Evolutionary conservation across 768 basidiomycete species (phyloP).

Genomic region (Coprinopsis cinerea): DNA sequence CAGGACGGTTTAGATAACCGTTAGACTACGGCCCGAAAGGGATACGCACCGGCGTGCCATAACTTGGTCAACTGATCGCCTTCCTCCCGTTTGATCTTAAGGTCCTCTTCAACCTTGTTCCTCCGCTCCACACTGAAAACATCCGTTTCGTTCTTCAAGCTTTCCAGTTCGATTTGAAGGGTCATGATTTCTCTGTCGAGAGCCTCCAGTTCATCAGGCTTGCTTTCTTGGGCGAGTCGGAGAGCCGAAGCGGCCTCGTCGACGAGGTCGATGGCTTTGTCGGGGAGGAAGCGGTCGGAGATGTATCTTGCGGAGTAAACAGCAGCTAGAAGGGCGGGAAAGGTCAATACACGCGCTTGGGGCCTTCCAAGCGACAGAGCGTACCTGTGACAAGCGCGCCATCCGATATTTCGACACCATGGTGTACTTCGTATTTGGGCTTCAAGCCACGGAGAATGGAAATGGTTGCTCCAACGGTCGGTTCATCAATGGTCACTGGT

Average conservation of each 20-base stretch:
- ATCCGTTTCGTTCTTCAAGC: constrained; percentile 83
- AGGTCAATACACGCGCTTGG: background rate
- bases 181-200: constrained; percentile 83
- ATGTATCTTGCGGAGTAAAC: constrained; percentile 83
- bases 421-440: constrained; percentile 83
- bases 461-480: constrained; percentile 77
- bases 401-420: constrained; percentile 90
- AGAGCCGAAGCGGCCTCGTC: constrained; percentile 90
- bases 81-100: constrained; percentile 55
- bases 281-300: constrained; percentile 81
- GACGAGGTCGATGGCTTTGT: constrained; percentile 88
- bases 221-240: constrained; percentile 82
- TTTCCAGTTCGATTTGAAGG: constrained; percentile 84
- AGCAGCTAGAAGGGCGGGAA: constrained; percentile 45
- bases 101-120: constrained; percentile 56
- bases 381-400: constrained; percentile 78
- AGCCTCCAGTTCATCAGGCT: constrained; percentile 78
- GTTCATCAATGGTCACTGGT: constrained; percentile 84
- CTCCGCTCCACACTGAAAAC: constrained; percentile 75
- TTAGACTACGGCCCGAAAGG: background rate
- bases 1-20: background rate
- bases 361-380: constrained; percentile 9
- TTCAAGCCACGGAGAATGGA: constrained; percentile 86
- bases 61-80: constrained; percentile 54
- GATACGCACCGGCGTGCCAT: constrained; percentile 64